Base-by-base conservation (phyloP, 2,329 filamentous ascomycete genomes). In the Ophiocordyceps camponoti-saundersi region DNA sequence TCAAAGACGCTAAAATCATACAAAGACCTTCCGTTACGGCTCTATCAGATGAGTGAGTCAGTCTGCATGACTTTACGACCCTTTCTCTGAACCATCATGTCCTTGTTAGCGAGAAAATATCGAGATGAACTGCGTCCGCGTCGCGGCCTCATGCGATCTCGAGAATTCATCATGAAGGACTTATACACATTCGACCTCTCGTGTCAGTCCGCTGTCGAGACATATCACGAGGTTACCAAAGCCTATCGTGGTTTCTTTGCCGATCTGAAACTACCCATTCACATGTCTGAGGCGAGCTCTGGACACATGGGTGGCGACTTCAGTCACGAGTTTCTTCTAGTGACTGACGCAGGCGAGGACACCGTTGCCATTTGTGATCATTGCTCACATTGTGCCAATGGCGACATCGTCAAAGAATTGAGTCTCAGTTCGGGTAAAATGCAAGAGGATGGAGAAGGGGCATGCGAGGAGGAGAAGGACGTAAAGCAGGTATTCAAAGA, bases 121-220 rank as follows among this genome's bases (percentile, higher is more conserved):
- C 79, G 92, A 44, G 92, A 98, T 65, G 92, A 98, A 64, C 75
- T 82, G 48, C 76, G 92, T 23, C 92, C 92, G 20, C 77, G 92
- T 30, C 85, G 94, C 55, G 92, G 92, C 13, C 70, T 98, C 2
- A 69, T 98, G 10, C 80, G 92, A 11, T 84, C 86, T 1, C 80
- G 88, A 50, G 92, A 98, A 58, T 98, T 98, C 56, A 66, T 87
- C 54, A 98, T 98, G 92, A 98, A 98, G 63, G 92, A 98, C 61
- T 73, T 98, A 1, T 98, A 98, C 61, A 95, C 89, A 0, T 98
- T 98, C 58, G 92, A 98, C 58, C 66, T 72, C 34, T 81, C 73
- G 4, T 60, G 70, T 0, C 65, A 75, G 23, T 67, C 75, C n/a
- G 90, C 90, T 1, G 67, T 89, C n/a, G 65, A 75, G 45, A 95